Conservation (phyloP, 129 eudicot species). For the Oenanthe sinensis region DNA sequence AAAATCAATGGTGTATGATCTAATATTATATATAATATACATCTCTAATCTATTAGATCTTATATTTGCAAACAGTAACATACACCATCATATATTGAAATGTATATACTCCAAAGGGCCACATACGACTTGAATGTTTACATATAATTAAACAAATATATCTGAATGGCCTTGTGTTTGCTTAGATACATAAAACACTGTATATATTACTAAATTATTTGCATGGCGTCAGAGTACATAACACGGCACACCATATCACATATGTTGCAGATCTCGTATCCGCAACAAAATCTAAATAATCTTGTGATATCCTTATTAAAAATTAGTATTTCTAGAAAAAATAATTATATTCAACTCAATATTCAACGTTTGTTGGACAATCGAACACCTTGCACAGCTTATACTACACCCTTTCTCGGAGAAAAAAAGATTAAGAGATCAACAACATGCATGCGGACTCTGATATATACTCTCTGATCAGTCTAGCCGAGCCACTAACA, state of each 20-base stretch:
- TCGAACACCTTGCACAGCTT: neutral
- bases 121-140: neutral
- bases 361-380: neutral
- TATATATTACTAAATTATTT: neutral
- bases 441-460: no score
- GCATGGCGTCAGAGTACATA: neutral
- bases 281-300: neutral
- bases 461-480: no score
- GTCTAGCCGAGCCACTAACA: no score
- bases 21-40: no score
- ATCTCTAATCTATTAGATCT: no score
- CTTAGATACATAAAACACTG: neutral
- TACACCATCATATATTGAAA: no score
- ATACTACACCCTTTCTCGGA: neutral
- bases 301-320: neutral
- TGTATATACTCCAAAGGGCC: no score
- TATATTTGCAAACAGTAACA: no score
- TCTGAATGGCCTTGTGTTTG: neutral
- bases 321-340: neutral
- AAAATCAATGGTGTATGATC: no score
- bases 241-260: neutral
- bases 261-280: neutral
- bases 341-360: neutral
- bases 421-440: neutral
- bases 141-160: neutral